phyloP scores from a whole-genome alignment of 345 rosid species.

The Brassica incana region DNA sequence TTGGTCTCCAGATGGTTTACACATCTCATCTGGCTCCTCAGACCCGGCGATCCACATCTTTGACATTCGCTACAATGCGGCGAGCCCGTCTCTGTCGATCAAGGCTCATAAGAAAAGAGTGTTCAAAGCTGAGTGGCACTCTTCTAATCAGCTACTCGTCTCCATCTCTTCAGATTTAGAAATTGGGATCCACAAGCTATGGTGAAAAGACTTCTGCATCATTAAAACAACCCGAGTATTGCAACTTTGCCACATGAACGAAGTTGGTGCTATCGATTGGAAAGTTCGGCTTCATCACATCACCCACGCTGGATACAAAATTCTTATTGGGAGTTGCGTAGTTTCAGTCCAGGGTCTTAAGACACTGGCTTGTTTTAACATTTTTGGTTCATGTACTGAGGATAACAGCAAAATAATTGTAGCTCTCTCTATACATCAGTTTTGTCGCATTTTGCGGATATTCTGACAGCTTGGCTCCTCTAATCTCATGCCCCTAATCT shows the following conservation, averaged over 20 bases:
- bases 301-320: background rate
- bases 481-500: background rate
- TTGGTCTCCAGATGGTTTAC: slow-evolving; percentile 45
- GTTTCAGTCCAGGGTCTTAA: slow-evolving; percentile 10
- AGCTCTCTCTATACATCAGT: background rate
- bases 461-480: background rate
- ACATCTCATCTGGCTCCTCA: slow-evolving; percentile 38
- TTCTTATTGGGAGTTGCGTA: background rate
- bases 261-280: background rate
- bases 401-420: background rate
- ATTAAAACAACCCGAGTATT: slow-evolving; percentile 2
- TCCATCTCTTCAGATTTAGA: slow-evolving; percentile 41
- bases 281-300: background rate
- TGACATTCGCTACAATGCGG: slow-evolving; percentile 41
- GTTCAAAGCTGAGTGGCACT: slow-evolving; percentile 44
- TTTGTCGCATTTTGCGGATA: background rate
- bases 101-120: slow-evolving; percentile 41
- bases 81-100: slow-evolving; percentile 25
- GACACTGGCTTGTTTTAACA: background rate
- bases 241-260: background rate
- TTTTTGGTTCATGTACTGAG: background rate
- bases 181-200: slow-evolving; percentile 39
- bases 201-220: slow-evolving; percentile 13
- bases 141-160: slow-evolving; percentile 33
- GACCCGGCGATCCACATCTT: slow-evolving; percentile 43